Percentiles rank a stretch among this genome's conserved stretches.
These are phyloP conservation scores for Saccharomyces paradoxus DNA, from an alignment of 805 yeast species.

Conservation along the genomic window DNA sequence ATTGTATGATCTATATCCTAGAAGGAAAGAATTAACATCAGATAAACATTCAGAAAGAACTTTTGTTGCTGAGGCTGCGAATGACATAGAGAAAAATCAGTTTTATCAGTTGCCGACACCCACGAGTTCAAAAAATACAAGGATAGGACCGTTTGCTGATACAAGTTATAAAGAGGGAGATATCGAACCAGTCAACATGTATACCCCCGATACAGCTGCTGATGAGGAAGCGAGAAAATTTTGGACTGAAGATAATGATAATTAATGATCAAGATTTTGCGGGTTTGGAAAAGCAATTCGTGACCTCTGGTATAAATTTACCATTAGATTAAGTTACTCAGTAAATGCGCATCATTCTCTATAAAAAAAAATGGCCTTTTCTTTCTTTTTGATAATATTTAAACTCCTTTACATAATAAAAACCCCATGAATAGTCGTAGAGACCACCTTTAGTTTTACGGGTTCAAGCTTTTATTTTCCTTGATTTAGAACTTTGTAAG, in stretches of 20 bases:
- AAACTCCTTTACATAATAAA: neutral
- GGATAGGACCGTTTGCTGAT: neutral
- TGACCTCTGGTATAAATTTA: neutral
- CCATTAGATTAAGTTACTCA: neutral
- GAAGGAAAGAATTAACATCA: conserved; percentile 1
- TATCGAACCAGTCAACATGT: conserved; percentile 7
- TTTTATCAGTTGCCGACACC: conserved; percentile 10
- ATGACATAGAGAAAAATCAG: conserved; percentile 12
- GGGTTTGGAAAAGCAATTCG: neutral
- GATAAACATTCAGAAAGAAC: conserved; percentile 10
- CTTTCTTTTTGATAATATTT: neutral
- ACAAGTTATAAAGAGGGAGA: neutral
- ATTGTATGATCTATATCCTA: conserved; percentile 11
- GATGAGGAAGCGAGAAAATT: conserved; percentile 32
- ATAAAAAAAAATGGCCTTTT: neutral
- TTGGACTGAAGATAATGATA: conserved; percentile 22
- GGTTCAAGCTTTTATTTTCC: neutral
- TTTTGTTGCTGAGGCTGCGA: conserved; percentile 5
- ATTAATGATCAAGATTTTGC: neutral
- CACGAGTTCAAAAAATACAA: neutral
- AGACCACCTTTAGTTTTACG: neutral
- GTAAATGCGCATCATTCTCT: neutral
- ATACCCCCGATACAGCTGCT: conserved; percentile 31
- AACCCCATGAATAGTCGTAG: neutral
- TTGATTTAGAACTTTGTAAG: neutral